phyloP scores from a whole-genome alignment of 1,284 basidiomycete genomes.

The Ganoderma lingzhi region DNA sequence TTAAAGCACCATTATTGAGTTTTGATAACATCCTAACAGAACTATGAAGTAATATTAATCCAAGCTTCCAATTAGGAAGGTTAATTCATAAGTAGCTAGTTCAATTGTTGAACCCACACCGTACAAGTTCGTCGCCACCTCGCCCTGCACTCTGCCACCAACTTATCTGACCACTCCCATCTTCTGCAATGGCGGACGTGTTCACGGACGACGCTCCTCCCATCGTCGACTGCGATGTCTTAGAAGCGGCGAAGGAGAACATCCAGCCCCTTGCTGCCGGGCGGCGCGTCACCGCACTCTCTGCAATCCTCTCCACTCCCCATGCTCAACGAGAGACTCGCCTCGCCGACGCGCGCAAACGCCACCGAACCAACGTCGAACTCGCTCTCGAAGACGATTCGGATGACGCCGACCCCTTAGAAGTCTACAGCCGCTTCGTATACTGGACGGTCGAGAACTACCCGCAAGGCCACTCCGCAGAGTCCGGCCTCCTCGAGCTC shows the following conservation, averaged over 20 bases:
- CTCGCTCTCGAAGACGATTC: constrained; percentile 63
- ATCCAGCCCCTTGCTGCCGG: constrained; percentile 81
- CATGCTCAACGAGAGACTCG: constrained; percentile 76
- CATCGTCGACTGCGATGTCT: constrained; percentile 79
- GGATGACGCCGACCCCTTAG: constrained; percentile 55
- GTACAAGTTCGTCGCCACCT: too few relatives aligned
- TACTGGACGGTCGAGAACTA: constrained; percentile 79
- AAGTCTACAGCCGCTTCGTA: constrained; percentile 68
- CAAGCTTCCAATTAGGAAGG: too few relatives aligned
- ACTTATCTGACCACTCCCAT: not conserved
- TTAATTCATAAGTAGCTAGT: too few relatives aligned
- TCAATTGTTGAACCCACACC: too few relatives aligned
- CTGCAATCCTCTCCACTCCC: constrained; percentile 74
- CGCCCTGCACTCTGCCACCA: not conserved
- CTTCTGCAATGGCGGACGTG: constrained; percentile 36
- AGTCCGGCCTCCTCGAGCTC: constrained; percentile 82
- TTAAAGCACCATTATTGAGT: too few relatives aligned
- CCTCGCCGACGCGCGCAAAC: constrained; percentile 65
- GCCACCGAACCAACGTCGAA: constrained; percentile 62
- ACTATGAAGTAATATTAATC: too few relatives aligned
- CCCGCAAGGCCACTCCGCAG: constrained; percentile 68
- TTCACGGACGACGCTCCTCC: constrained; percentile 39
- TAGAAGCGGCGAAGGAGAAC: constrained; percentile 87
- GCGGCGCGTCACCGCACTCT: constrained; percentile 76
- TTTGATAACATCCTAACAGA: too few relatives aligned